phyloP scores from a whole-genome alignment of 169 alveolate species.

The Plasmodium sp. region DNA sequence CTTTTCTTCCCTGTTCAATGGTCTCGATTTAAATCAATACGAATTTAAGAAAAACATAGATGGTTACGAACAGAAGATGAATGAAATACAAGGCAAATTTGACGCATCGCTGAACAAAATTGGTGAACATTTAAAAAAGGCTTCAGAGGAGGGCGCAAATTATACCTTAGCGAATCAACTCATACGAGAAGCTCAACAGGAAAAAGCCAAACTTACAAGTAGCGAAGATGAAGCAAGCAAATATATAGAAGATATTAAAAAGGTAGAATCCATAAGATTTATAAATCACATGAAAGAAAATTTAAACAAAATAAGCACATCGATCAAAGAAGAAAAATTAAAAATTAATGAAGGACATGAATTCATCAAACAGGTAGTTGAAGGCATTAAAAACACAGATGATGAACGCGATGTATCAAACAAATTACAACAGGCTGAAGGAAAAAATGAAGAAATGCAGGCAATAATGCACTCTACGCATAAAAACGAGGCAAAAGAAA shows the following conservation, averaged over 20 bases:
- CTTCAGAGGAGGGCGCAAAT: neutral
- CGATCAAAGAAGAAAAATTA: neutral
- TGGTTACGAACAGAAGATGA: neutral
- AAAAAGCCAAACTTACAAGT: neutral
- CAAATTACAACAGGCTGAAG: neutral
- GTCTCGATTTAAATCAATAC: neutral
- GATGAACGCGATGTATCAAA: neutral
- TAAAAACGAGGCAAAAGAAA: neutral
- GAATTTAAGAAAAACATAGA: neutral
- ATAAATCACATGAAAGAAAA: neutral
- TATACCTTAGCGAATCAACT: neutral
- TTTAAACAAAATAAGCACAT: neutral
- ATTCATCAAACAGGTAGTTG: neutral
- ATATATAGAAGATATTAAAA: neutral
- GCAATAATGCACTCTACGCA: neutral
- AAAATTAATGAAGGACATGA: neutral
- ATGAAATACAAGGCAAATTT: neutral
- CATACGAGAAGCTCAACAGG: neutral
- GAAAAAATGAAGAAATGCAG: neutral
- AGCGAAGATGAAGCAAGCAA: neutral
- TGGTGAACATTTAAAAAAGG: neutral
- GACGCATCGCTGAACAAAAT: neutral
- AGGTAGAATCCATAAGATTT: neutral
- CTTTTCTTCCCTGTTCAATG: neutral
- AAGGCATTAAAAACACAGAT: neutral